Evolutionary conservation across 2,329 filamentous ascomycete genomes (phyloP).

Genomic region (Fusarium oxysporum): DNA sequence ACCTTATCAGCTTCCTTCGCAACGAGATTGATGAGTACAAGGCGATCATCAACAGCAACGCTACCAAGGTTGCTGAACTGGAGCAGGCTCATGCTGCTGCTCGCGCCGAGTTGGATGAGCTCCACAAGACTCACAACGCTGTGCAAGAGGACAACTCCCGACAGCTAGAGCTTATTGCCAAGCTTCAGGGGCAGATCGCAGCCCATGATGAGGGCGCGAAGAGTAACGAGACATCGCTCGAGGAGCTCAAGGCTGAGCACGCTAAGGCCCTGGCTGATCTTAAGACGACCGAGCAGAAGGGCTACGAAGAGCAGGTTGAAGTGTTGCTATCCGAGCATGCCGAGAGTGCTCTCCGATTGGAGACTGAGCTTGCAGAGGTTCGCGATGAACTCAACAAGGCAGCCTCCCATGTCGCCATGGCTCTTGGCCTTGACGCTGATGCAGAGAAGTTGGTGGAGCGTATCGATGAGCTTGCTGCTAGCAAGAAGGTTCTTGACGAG

Average conservation of each 20-base stretch:
- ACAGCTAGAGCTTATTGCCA: slow-evolving; percentile 61
- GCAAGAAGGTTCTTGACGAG: slow-evolving; percentile 68
- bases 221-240: slow-evolving; percentile 63
- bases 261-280: slow-evolving; percentile 62
- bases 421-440: slow-evolving; percentile 71
- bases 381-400: slow-evolving; percentile 74
- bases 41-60: slow-evolving; percentile 75
- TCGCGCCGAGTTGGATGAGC: slow-evolving; percentile 75
- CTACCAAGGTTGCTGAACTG: slow-evolving; percentile 76
- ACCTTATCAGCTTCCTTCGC: slow-evolving; percentile 71
- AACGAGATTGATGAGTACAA: slow-evolving; percentile 86
- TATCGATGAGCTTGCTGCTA: slow-evolving; percentile 66
- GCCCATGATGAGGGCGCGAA: slow-evolving; percentile 70
- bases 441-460: slow-evolving; percentile 75
- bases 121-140: slow-evolving; percentile 69
- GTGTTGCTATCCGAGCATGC: slow-evolving; percentile 71
- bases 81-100: slow-evolving; percentile 77
- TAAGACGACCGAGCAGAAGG: slow-evolving; percentile 61
- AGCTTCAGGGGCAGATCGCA: slow-evolving; percentile 69
- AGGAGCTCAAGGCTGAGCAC: slow-evolving; percentile 62
- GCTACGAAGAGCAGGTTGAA: slow-evolving; percentile 68
- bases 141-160: slow-evolving; percentile 57
- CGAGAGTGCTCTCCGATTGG: slow-evolving; percentile 66
- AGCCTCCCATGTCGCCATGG: slow-evolving; percentile 70
- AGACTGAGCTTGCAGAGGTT: slow-evolving; percentile 73